phyloP scores from a whole-genome alignment of 257 asterid species.

The Hygrophila difformis region DNA sequence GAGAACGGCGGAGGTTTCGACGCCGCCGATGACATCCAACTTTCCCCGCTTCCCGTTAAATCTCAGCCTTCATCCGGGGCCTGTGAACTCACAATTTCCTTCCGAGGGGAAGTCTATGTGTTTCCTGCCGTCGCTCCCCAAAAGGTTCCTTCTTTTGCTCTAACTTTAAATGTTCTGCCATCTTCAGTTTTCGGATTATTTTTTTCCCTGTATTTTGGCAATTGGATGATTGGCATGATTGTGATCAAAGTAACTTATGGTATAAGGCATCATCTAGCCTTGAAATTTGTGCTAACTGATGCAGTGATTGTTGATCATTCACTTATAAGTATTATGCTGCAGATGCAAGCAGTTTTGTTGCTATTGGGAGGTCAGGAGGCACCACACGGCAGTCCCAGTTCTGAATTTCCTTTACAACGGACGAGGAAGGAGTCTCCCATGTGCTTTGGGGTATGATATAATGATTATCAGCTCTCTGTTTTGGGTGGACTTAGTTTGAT shows the following conservation, averaged over 20 bases:
- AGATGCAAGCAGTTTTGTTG: constrained; percentile 81
- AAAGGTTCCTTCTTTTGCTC: constrained; percentile 34
- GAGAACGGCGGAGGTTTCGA: too few relatives aligned
- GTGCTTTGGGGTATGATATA: constrained; percentile 3
- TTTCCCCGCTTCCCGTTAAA: constrained; percentile 18
- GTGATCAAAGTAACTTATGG: too few relatives aligned
- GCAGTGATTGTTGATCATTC: too few relatives aligned
- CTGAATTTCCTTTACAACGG: constrained; percentile 23
- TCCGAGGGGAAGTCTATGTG: constrained; percentile 62
- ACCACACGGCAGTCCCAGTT: constrained; percentile 37
- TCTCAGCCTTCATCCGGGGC: constrained; percentile 6
- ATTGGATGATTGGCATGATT: too few relatives aligned
- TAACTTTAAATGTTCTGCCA: too few relatives aligned
- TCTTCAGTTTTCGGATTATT: too few relatives aligned
- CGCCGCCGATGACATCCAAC: constrained; percentile 36
- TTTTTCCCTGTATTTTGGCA: too few relatives aligned
- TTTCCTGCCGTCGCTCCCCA: constrained; percentile 60
- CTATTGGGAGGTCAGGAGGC: constrained; percentile 89
- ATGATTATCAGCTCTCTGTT: background rate
- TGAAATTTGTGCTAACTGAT: too few relatives aligned
- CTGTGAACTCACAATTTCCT: constrained; percentile 57
- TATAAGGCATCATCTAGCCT: too few relatives aligned
- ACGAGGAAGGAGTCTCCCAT: constrained; percentile 22
- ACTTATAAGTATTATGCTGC: background rate
- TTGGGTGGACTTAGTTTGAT: background rate